Conservation (phyloP, 208 protist species). For the Trypanosoma mega region DNA sequence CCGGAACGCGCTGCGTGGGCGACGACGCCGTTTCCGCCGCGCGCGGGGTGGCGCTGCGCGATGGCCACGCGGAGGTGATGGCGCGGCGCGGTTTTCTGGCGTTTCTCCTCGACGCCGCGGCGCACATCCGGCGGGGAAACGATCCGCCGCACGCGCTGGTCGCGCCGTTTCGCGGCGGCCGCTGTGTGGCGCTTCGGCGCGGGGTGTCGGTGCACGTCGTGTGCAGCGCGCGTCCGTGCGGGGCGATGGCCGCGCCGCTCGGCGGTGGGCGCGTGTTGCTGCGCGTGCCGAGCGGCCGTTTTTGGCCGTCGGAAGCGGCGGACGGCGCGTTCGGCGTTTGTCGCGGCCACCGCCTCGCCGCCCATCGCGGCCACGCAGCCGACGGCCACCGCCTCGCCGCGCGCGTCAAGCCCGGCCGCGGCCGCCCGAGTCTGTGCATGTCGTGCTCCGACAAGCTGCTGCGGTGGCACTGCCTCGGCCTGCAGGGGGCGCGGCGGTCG, state of each 20-base stretch:
- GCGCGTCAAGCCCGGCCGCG: conserved; percentile 87
- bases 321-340: background rate
- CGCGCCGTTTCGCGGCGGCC: conserved; percentile 25
- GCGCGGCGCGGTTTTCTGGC: conserved; percentile 68
- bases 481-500: conserved; percentile 57
- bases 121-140: conserved; percentile 6
- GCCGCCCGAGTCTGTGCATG: conserved; percentile 77
- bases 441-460: conserved; percentile 91
- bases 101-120: conserved; percentile 54
- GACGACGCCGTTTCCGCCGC: conserved; percentile 3
- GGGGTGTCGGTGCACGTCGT: conserved; percentile 60
- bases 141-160: conserved; percentile 23
- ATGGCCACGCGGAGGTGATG: conserved; percentile 90
- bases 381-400: conserved; percentile 21
- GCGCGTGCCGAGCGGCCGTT: conserved; percentile 29
- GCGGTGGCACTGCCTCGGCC: conserved; percentile 66
- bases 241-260: conserved; percentile 46
- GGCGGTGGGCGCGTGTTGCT: conserved; percentile 61
- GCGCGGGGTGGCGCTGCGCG: conserved; percentile 33
- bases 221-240: conserved; percentile 73
- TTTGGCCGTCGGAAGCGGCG: background rate
- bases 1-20: conserved; percentile 70
- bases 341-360: conserved; percentile 39
- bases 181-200: conserved; percentile 33
- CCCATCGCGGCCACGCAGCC: conserved; percentile 35